Evolutionary conservation across 192 early-diverging fungal species (phyloP), one percentile per base, ranked within the genome.

Genomic region (Coemansia sp.): DNA sequence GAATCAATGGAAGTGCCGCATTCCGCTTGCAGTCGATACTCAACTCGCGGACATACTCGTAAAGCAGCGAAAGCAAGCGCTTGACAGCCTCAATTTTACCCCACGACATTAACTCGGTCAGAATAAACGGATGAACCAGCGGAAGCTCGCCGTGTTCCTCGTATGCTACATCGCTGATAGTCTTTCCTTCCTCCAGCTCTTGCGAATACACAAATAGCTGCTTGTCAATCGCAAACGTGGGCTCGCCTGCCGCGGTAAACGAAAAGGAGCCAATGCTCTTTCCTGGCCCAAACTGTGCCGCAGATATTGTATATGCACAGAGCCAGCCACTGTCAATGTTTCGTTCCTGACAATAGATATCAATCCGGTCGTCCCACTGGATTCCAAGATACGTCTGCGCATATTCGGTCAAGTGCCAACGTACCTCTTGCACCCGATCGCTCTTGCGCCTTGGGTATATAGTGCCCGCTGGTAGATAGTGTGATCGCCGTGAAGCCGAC

Each of bases 81-180:
- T 66, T 66, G 35, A 73, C 79, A 4, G 64, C 67, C 22, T 58
- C 70, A 19, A 73, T 59, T 19, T 64, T 72, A 3, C 79, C 79
- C 79, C 79, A 82, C 60, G 75, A 82, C 68, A 82, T 69, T 14
- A 82, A 68, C 64, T 82, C 75, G 0, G 70, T 73, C 8, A 82
- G 67, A 6, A 82, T 61, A 39, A 67, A 66, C 38, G 79, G 79
- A 39, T 82, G 79, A 10, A 76, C 65, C 21, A 70, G 49, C 17
- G 79, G 75, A 8, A 82, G 67, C 53, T 82, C 67, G 57, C 79
- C 79, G 52, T 82, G 79, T 43, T 73, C 67, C 17, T 73, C 71
- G 32, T 65, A 82, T 6, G 79, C 75, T 11, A 63, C 53, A 15
- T 82, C 64, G 41, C 65, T 60, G 3, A 82, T 59, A 2, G 25